These are phyloP conservation scores for Theileria orientalis DNA, from an alignment of 169 alveolate species.

Conservation along the genomic window DNA sequence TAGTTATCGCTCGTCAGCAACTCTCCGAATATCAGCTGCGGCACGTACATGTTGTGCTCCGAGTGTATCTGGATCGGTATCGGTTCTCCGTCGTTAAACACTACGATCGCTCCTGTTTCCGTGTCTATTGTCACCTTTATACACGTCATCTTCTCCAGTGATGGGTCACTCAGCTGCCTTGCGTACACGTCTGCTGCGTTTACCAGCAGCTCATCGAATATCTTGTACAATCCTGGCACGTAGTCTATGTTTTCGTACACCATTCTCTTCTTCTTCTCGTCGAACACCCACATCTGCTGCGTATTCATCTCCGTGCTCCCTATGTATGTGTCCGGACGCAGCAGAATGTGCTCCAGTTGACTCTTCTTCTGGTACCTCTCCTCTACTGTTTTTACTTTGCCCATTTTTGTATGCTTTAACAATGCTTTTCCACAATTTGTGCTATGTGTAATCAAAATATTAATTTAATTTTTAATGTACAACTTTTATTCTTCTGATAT, in stretches of 20 bases:
- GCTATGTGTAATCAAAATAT: neutral
- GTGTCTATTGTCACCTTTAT: conserved; percentile 78
- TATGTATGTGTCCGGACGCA: conserved; percentile 98
- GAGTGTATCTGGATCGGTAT: conserved; percentile 92
- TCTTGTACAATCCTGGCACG: conserved; percentile 98
- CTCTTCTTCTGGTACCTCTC: conserved; percentile 96
- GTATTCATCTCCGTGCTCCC: conserved; percentile 92
- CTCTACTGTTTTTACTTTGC: conserved; percentile 88
- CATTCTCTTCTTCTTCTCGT: conserved; percentile 80
- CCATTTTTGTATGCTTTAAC: conserved; percentile 36
- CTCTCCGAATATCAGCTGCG: conserved; percentile 98
- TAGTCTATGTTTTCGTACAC: conserved; percentile 81
- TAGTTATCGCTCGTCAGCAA: conserved; percentile 97
- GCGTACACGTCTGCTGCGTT: conserved; percentile 99
- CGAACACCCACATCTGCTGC: conserved; percentile 94
- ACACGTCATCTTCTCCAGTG: conserved; percentile 75
- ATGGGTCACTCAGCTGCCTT: conserved; percentile 78
- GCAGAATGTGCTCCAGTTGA: conserved; percentile 95
- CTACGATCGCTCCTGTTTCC: conserved; percentile 73
- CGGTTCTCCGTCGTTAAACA: conserved; percentile 83
- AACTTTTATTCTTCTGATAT: too few relatives aligned
- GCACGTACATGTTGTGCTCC: conserved; percentile 95
- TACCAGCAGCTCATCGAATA: conserved; percentile 97
- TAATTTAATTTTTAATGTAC: neutral
- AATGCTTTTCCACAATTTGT: neutral